Evolutionary conservation across 345 rosid species (phyloP).

Genomic region (Adansonia digitata): DNA sequence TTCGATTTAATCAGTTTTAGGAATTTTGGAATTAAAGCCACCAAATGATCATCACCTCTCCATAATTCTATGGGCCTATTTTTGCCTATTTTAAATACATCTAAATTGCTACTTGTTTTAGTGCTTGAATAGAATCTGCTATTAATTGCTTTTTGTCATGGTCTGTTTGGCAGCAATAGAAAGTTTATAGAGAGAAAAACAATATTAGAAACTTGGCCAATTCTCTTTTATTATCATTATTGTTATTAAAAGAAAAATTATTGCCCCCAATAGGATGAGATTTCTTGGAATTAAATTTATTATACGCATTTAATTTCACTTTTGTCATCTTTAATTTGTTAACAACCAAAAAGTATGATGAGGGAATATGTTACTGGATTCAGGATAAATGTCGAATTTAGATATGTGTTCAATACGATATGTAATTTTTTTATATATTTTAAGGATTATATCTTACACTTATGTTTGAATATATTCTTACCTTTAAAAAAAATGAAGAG

Average conservation of each 20-base stretch:
- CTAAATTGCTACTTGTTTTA: background rate
- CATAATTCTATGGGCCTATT: background rate
- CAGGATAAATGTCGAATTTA: too few species aligned
- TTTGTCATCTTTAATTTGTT: background rate
- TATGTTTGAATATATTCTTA: too few species aligned
- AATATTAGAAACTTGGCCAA: background rate
- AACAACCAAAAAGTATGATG: background rate
- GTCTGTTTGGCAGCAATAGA: background rate
- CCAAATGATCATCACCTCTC: too few species aligned
- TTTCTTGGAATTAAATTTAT: background rate
- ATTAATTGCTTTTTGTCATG: background rate
- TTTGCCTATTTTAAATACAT: constrained; percentile 16
- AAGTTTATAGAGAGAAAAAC: background rate
- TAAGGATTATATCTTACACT: too few species aligned
- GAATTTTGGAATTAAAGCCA: too few species aligned
- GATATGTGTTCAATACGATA: too few species aligned
- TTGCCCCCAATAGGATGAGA: background rate
- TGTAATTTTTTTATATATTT: too few species aligned
- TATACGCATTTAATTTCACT: background rate
- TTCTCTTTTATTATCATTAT: background rate
- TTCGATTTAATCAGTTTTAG: too few species aligned
- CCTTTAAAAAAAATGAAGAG: too few species aligned
- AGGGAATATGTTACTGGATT: too few species aligned
- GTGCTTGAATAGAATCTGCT: background rate
- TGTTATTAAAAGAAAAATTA: background rate